Conservation (phyloP, 345 rosid genomes). For the Conringia planisiliqua region DNA sequence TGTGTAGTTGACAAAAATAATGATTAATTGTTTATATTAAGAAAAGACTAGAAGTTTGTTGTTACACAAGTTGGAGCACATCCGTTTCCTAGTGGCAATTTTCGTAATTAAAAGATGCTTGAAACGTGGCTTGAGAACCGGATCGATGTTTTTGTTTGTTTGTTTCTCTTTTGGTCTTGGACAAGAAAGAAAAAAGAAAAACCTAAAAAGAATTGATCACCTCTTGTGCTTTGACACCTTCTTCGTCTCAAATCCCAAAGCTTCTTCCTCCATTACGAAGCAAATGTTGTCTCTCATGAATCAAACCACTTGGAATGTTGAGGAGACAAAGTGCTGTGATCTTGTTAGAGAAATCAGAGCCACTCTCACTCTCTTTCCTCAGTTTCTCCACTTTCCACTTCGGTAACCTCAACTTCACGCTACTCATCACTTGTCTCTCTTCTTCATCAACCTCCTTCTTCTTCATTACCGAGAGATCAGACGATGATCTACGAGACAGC, state of each 20-base stretch:
- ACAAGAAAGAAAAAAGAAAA: not conserved
- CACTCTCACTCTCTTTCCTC: constrained; percentile 55
- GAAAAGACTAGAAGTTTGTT: not conserved
- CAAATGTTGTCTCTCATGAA: constrained; percentile 27
- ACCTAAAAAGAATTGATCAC: constrained; percentile 31
- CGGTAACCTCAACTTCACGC: constrained; percentile 64
- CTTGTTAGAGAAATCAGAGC: constrained; percentile 61
- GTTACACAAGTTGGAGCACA: constrained; percentile 25
- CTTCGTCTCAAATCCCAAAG: constrained; percentile 18
- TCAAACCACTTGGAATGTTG: constrained; percentile 2
- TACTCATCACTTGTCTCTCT: constrained; percentile 25
- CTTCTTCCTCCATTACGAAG: constrained; percentile 38
- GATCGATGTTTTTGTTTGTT: constrained; percentile 18
- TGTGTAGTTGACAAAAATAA: no score
- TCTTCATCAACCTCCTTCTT: not conserved
- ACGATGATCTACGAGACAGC: constrained; percentile 73
- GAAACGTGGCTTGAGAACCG: constrained; percentile 32
- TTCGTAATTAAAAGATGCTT: not conserved
- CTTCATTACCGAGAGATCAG: constrained; percentile 65
- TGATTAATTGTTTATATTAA: not conserved
- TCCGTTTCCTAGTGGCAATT: constrained; percentile 3
- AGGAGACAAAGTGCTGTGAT: constrained; percentile 55
- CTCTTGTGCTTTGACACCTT: constrained; percentile 44
- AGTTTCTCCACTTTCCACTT: constrained; percentile 68
- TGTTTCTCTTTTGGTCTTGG: not conserved